These are phyloP conservation scores for Paraphoma sp. DNA, from an alignment of 2,329 filamentous ascomycete species.

Conservation along the genomic window DNA sequence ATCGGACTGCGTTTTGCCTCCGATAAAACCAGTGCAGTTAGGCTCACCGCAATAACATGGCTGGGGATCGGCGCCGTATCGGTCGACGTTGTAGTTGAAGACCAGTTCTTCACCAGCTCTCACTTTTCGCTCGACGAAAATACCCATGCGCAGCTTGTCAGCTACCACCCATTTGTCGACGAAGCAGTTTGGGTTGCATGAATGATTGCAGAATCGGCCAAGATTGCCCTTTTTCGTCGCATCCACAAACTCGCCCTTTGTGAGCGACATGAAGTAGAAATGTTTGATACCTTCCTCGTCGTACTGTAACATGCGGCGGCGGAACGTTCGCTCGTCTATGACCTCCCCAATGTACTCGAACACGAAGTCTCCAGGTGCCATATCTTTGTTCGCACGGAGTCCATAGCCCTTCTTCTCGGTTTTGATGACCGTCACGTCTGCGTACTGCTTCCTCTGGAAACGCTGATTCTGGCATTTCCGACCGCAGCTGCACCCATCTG, in stretches of 20 bases:
- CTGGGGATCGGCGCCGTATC: slow-evolving; percentile 95
- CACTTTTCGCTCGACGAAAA: slow-evolving; percentile 88
- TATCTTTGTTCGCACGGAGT: slow-evolving; percentile 77
- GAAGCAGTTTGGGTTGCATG: slow-evolving; percentile 98
- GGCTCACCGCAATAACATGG: slow-evolving; percentile 95
- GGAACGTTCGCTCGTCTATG: slow-evolving; percentile 90
- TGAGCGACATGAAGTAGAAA: slow-evolving; percentile 99
- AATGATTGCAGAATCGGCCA: slow-evolving; percentile 97
- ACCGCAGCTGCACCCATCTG: slow-evolving; percentile 82
- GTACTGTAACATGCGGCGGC: slow-evolving; percentile 89
- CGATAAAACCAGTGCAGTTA: slow-evolving; percentile 96
- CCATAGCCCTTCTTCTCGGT: slow-evolving; percentile 98
- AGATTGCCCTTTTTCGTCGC: slow-evolving; percentile 96
- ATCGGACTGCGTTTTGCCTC: slow-evolving; percentile 96
- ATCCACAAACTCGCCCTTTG: slow-evolving; percentile 95
- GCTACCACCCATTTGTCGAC: slow-evolving; percentile 99
- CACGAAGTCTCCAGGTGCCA: slow-evolving; percentile 88
- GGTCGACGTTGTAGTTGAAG: slow-evolving; percentile 99
- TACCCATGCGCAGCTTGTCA: slow-evolving; percentile 97
- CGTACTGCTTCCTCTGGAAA: slow-evolving; percentile 89
- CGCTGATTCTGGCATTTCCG: slow-evolving; percentile 90
- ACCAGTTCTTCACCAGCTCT: slow-evolving; percentile 91
- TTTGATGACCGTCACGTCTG: slow-evolving; percentile 91
- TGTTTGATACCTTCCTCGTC: slow-evolving; percentile 97
- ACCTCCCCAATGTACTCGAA: slow-evolving; percentile 99